These are phyloP conservation scores for Tetraselmis striata DNA, from an alignment of 139 green algal species.

Conservation along the genomic window DNA sequence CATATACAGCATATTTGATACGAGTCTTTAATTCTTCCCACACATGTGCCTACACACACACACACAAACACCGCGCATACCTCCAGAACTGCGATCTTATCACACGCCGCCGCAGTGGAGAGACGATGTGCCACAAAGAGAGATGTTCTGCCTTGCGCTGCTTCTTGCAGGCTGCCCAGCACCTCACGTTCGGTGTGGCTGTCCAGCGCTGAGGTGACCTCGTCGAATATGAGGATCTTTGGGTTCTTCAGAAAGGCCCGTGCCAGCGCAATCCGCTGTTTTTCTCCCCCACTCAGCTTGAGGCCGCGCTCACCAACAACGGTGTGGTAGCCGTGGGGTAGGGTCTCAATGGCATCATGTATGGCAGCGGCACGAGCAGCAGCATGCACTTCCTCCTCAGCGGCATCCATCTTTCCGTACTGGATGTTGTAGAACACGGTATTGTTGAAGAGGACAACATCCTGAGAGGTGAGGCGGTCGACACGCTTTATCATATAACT, in stretches of 20 bases:
- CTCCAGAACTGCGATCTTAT: slow-evolving; percentile 87
- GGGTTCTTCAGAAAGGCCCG: slow-evolving; percentile 69
- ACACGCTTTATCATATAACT: neutral
- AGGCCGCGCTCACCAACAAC: slow-evolving; percentile 89
- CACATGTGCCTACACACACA: too few species aligned
- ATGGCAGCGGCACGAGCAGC: slow-evolving; percentile 63
- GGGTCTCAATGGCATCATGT: slow-evolving; percentile 76
- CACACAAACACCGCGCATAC: too few species aligned
- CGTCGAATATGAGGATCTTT: slow-evolving; percentile 29
- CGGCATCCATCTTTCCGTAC: slow-evolving; percentile 66
- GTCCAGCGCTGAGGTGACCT: slow-evolving; percentile 36
- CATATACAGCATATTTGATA: too few species aligned
- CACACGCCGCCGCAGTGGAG: slow-evolving; percentile 78
- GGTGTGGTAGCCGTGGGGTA: slow-evolving; percentile 84
- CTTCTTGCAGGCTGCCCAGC: slow-evolving; percentile 4
- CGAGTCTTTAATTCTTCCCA: too few species aligned
- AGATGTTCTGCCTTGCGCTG: slow-evolving; percentile 65
- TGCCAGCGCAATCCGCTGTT: slow-evolving; percentile 89
- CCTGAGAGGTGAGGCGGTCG: slow-evolving; percentile 37
- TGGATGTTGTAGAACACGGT: slow-evolving; percentile 87
- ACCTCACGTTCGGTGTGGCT: slow-evolving; percentile 27
- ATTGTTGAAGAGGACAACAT: slow-evolving; percentile 96
- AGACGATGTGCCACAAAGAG: slow-evolving; percentile 94
- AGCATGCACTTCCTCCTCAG: slow-evolving; percentile 39
- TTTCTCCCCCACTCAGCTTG: slow-evolving; percentile 91